A percentile compares a stretch with the other conserved stretches of the same genome.
These are phyloP conservation scores for Erythrobasidium hasegawianum DNA, from an alignment of 1,284 basidiomycete species.

Conservation along the genomic window DNA sequence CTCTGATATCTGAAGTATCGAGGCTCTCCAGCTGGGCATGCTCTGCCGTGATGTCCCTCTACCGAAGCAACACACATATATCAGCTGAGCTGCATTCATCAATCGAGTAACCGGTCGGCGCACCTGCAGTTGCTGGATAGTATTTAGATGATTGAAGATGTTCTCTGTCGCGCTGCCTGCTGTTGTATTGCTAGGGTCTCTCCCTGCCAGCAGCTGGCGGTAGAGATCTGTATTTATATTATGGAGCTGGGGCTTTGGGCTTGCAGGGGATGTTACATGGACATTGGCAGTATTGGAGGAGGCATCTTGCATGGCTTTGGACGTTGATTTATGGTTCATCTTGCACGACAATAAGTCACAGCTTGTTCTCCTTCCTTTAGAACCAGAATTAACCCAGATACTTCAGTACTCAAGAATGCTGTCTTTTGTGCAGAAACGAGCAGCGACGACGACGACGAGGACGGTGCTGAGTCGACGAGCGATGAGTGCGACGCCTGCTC, in stretches of 20 bases:
- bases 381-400: no score
- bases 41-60: slow-evolving; percentile 28
- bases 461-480: background rate
- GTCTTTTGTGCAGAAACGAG: no score
- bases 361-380: no score
- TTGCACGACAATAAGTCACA: no score
- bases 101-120: no score
- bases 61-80: no score
- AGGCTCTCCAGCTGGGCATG: slow-evolving; percentile 21
- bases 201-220: background rate
- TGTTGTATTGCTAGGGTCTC: background rate
- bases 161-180: slow-evolving; percentile 25
- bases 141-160: slow-evolving; percentile 26
- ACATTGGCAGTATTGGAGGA: no score
- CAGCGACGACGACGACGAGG: background rate
- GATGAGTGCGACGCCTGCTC: slow-evolving; percentile 1
- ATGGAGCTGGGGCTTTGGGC: background rate
- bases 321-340: no score
- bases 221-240: background rate
- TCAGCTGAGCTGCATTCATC: no score
- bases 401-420: no score
- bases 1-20: background rate
- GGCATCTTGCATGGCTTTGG: no score
- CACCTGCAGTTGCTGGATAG: slow-evolving; percentile 32
- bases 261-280: background rate